Percentiles rank a stretch among this genome's conserved stretches.
These are phyloP conservation scores for Rhinocladiella similis DNA, from an alignment of 2,329 filamentous ascomycete genomes.

Conservation along the genomic window DNA sequence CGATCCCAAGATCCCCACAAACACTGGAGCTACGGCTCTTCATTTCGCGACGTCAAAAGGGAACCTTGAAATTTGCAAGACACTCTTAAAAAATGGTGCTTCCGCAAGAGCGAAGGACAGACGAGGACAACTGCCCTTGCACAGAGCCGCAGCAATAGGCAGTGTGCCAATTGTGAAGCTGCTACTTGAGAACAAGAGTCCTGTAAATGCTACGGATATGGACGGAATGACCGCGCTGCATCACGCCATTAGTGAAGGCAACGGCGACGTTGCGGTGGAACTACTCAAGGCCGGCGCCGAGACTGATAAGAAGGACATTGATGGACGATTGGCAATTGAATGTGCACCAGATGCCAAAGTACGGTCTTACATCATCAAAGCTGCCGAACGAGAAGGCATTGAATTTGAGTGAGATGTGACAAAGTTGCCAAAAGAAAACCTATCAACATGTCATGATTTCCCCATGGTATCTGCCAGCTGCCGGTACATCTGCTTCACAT, in stretches of 20 bases:
- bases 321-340: constrained; percentile 73
- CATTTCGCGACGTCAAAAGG: constrained; percentile 91
- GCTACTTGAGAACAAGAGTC: constrained; percentile 72
- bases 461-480: constrained; percentile 80
- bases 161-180: constrained; percentile 83
- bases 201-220: constrained; percentile 77
- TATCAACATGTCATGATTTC: constrained; percentile 8
- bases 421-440: not conserved
- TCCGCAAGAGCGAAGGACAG: constrained; percentile 79
- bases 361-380: constrained; percentile 72
- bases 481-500: constrained; percentile 95
- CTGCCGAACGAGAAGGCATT: constrained; percentile 82
- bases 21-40: constrained; percentile 69
- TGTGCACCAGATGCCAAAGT: constrained; percentile 84
- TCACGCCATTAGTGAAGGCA: constrained; percentile 63
- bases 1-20: constrained; percentile 46
- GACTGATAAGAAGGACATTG: constrained; percentile 70
- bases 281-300: constrained; percentile 85
- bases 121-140: constrained; percentile 84
- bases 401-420: constrained; percentile 46
- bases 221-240: constrained; percentile 88
- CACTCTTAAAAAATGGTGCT: constrained; percentile 73
- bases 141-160: constrained; percentile 87
- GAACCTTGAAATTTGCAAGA: constrained; percentile 77
- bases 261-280: constrained; percentile 77